These are phyloP conservation scores for Candida pseudoglaebosa DNA, from an alignment of 805 yeast species.

Conservation along the genomic window DNA sequence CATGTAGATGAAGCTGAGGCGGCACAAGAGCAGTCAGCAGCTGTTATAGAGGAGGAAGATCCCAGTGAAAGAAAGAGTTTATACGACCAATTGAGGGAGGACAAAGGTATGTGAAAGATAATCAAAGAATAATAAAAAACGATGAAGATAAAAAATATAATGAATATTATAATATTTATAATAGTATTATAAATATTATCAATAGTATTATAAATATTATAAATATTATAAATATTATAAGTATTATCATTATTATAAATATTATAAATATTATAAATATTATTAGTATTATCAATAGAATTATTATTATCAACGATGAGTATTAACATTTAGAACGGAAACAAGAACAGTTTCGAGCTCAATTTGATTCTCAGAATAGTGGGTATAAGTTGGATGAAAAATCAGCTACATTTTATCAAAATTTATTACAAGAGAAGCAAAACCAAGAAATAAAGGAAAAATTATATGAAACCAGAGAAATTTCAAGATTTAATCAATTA, in stretches of 20 bases:
- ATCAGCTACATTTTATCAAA: constrained; percentile 33
- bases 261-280: too few relatives aligned
- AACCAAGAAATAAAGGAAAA: constrained; percentile 16
- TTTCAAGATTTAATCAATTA: constrained; percentile 12
- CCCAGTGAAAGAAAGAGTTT: constrained; percentile 32
- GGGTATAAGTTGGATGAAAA: constrained; percentile 37
- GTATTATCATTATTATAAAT: too few relatives aligned
- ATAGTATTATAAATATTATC: too few relatives aligned
- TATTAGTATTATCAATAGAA: too few relatives aligned
- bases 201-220: too few relatives aligned
- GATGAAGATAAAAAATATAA: constrained; percentile 5
- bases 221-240: too few relatives aligned
- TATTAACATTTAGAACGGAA: constrained; percentile 25
- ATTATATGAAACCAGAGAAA: constrained; percentile 19
- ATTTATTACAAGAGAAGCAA: constrained; percentile 17
- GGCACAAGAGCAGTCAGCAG: background rate
- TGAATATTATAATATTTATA: too few relatives aligned
- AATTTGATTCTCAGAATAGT: constrained; percentile 31
- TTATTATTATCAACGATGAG: too few relatives aligned
- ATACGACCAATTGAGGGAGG: constrained; percentile 39
- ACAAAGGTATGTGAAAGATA: constrained; percentile 37
- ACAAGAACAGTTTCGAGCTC: constrained; percentile 27
- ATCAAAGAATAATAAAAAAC: background rate
- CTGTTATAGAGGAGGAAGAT: constrained; percentile 1
- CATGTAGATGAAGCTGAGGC: background rate